These are phyloP conservation scores for Xenosphaeropsis pyriputrescens DNA, from an alignment of 2,329 filamentous ascomycete genomes.

Conservation along the genomic window DNA sequence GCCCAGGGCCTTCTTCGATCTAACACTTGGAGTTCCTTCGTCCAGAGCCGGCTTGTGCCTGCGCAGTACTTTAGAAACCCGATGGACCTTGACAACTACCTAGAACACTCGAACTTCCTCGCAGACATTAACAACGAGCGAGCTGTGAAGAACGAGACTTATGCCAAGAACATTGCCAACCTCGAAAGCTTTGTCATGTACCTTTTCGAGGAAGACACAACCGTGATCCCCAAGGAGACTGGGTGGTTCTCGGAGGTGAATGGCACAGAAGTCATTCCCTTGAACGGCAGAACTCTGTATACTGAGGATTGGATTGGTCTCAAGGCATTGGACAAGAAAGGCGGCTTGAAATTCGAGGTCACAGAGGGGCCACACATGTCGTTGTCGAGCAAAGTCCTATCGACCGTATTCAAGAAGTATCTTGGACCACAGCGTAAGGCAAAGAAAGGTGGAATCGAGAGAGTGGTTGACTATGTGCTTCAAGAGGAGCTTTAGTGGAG, in stretches of 20 bases:
- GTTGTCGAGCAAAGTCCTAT: slow-evolving; percentile 50
- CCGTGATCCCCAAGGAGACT: slow-evolving; percentile 80
- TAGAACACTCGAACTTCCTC: slow-evolving; percentile 72
- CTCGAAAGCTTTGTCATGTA: slow-evolving; percentile 79
- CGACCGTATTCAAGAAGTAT: slow-evolving; percentile 22
- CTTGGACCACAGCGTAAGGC: slow-evolving; percentile 20
- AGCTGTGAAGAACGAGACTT: slow-evolving; percentile 53
- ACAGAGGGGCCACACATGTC: slow-evolving; percentile 74
- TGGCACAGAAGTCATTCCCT: slow-evolving; percentile 45
- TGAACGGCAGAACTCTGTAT: slow-evolving; percentile 62
- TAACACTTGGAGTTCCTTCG: slow-evolving; percentile 67
- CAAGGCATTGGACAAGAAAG: slow-evolving; percentile 62
- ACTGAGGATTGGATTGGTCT: slow-evolving; percentile 89
- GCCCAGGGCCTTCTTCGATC: slow-evolving; percentile 65
- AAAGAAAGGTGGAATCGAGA: neutral
- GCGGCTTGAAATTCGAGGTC: slow-evolving; percentile 60
- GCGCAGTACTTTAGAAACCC: slow-evolving; percentile 87
- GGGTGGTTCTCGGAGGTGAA: slow-evolving; percentile 86
- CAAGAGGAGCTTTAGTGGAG: neutral
- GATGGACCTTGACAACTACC: slow-evolving; percentile 53
- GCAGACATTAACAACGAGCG: slow-evolving; percentile 97
- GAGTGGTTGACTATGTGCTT: neutral
- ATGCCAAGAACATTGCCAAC: slow-evolving; percentile 52
- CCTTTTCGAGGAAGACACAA: slow-evolving; percentile 74
- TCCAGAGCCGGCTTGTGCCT: slow-evolving; percentile 71